phyloP scores from a whole-genome alignment of 2,329 filamentous ascomycete genomes.

The Trichophyton verrucosum region DNA sequence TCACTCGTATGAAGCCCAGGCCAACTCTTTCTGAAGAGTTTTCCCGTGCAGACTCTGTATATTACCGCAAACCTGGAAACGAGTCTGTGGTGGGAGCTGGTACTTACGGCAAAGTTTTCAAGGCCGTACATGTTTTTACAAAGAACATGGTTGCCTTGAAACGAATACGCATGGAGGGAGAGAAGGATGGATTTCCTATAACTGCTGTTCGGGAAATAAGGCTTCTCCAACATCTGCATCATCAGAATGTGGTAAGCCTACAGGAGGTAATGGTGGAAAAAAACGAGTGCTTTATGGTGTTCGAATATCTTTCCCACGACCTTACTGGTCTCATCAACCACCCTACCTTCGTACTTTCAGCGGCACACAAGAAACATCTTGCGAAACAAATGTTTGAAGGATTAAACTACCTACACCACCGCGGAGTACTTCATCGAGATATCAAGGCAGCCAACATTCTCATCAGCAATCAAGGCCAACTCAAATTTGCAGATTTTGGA shows the following conservation, averaged over 20 bases:
- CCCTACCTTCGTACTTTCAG: constrained; percentile 73
- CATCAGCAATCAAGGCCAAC: constrained; percentile 72
- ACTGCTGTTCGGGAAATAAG: constrained; percentile 96
- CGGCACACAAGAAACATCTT: constrained; percentile 82
- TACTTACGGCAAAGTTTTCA: constrained; percentile 94
- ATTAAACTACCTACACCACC: constrained; percentile 80
- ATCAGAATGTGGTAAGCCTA: constrained; percentile 73
- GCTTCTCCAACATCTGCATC: constrained; percentile 81
- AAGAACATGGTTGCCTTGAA: constrained; percentile 77
- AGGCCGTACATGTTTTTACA: constrained; percentile 66
- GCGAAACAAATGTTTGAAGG: constrained; percentile 88
- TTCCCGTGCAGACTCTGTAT: constrained; percentile 72
- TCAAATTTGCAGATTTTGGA: constrained; percentile 94
- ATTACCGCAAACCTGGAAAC: constrained; percentile 91
- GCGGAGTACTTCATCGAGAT: constrained; percentile 90
- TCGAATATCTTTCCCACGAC: constrained; percentile 94
- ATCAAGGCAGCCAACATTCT: constrained; percentile 98
- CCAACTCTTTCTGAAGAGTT: constrained; percentile 61
- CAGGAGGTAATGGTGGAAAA: constrained; percentile 99
- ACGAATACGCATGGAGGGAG: constrained; percentile 98
- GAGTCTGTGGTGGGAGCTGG: constrained; percentile 92
- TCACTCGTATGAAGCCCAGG: constrained; percentile 58
- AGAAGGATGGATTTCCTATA: constrained; percentile 97
- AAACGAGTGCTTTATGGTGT: constrained; percentile 99
- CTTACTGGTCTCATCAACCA: constrained; percentile 91